Evolutionary conservation across 2,329 filamentous ascomycete species (phyloP), one percentile per base, ranked within the genome.

Genomic region (Arthroderma uncinatum): DNA sequence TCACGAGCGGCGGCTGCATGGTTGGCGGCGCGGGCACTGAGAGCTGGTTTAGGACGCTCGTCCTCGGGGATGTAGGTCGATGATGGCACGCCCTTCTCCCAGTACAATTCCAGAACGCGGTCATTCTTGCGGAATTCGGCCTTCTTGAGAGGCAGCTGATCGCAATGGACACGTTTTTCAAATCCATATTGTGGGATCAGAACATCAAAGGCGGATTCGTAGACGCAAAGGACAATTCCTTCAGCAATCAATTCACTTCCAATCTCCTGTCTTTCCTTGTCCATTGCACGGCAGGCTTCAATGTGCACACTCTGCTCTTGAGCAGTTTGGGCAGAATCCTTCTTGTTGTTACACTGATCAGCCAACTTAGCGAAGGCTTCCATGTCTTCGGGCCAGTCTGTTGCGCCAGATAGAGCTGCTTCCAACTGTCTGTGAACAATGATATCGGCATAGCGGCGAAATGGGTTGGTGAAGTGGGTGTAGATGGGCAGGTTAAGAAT

Each of bases 271-370:
- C 88, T 84, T 73, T 86, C 87, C 76, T 88, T 90, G 74, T 97
- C 91, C 88, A 98, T 96, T 66, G 84, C 85, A 64, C 93, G 87
- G 78, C 93, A 98, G 4, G 92, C 89, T 71, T 97, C 93, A 62
- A 98, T 96, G 74, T 98, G 93, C 53, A 98, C 90, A 72, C 93
- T 97, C 76, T 98, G 93, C 72, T 98, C 93, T 72, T 98, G 93
- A 12, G 93, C 93, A 67, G 89, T 93, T 75, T 95, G 92, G 1
- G 93, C 90, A 10, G 91, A 97, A 70, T 98, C 93, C 73, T 97
- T 98, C 84, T 97, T 98, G 69, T 88, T 95, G 77, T 98, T 98
- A 80, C 89, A 95, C 64, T 89, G 83, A 73, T 98, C 93, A 7
- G 91, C 87, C 54, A 87, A 95, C 82, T 97, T 98, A 66, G 84